These are phyloP conservation scores for Meredithiella fracta DNA, from an alignment of 2,329 filamentous ascomycete genomes.

Conservation along the genomic window DNA sequence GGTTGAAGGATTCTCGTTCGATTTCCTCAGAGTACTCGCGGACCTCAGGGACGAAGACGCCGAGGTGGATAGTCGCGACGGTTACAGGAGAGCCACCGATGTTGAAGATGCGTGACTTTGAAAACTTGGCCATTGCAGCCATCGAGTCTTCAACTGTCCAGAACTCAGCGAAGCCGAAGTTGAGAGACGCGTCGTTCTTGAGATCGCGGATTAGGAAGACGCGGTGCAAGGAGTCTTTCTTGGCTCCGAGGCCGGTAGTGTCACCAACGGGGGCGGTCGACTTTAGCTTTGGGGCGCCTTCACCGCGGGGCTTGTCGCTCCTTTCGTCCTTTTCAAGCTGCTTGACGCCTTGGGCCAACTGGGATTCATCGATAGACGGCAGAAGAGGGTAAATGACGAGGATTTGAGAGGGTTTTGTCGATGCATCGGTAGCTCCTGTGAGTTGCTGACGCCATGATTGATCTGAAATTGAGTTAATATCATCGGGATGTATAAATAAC, in stretches of 20 bases:
- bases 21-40: constrained; percentile 37
- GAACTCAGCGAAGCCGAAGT: constrained; percentile 75
- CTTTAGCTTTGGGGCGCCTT: constrained; percentile 38
- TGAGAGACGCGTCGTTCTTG: constrained; percentile 54
- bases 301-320: constrained; percentile 1
- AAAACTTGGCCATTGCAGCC: constrained; percentile 55
- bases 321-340: constrained; percentile 51
- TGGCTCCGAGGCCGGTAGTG: constrained; percentile 49
- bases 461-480: constrained; percentile 14
- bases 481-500: neutral
- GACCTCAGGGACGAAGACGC: constrained; percentile 63
- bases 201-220: constrained; percentile 63
- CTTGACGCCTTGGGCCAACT: constrained; percentile 55
- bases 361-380: constrained; percentile 51
- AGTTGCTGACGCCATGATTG: constrained; percentile 21
- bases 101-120: constrained; percentile 57
- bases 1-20: constrained; percentile 51
- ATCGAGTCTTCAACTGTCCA: constrained; percentile 59
- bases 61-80: constrained; percentile 64
- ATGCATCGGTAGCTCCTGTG: constrained; percentile 33
- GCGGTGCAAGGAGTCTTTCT: constrained; percentile 56
- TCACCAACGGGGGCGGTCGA: constrained; percentile 40
- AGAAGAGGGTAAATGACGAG: constrained; percentile 58
- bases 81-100: constrained; percentile 58
- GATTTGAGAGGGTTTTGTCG: constrained; percentile 52